Evolutionary conservation across 2,329 filamentous ascomycete genomes (phyloP), one percentile per base, ranked within the genome.

Genomic region (Lasiodiplodia citricola): DNA sequence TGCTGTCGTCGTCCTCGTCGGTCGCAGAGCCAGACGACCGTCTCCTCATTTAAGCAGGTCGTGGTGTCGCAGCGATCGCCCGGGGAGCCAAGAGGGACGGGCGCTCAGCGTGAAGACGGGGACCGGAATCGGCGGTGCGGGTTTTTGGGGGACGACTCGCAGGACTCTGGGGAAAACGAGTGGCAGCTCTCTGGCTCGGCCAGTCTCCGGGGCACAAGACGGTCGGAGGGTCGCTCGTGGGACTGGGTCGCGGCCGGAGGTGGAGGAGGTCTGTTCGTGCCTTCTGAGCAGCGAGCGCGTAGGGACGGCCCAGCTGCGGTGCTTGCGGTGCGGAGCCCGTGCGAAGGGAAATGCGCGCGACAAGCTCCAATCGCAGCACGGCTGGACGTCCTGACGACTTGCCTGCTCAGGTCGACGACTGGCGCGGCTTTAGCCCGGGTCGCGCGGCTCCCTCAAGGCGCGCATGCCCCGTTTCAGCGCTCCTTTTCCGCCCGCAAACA

Each of bases 11-110:
- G 71, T 80, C 76, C 72, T 81, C 80, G 74, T 81, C 77, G 74
- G 79, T 78, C 74, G 74, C 76, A 67, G 78, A 79, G 66, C 75
- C 75, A 51, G 80, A 81, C 56, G 78, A 75, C 65, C 79, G 78
- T 78, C 77, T 79, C 76, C 79, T 75, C 80, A 82, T 82, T 75
- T 66, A 66, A 69, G 58, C 58, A 25, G 41, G 55, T 23, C 50
- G 56, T 44, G 57, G 57, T 54, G 55, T 60, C 44, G 57, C 37
- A 50, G 54, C 38, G 66, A 68, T 68, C 47, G 57, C 41, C 66
- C 66, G 57, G 66, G 44, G 50, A 64, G 66, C 50, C 57, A 63
- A 66, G 57, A 68, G 44, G 66, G 56, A 67, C 66, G 55, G 47
- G 65, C 65, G 65, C 55, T 18, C 52, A 67, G 64, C 64, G 54